Conservation (phyloP, 2,329 filamentous ascomycete genomes). For the Penicillium thymicola region DNA sequence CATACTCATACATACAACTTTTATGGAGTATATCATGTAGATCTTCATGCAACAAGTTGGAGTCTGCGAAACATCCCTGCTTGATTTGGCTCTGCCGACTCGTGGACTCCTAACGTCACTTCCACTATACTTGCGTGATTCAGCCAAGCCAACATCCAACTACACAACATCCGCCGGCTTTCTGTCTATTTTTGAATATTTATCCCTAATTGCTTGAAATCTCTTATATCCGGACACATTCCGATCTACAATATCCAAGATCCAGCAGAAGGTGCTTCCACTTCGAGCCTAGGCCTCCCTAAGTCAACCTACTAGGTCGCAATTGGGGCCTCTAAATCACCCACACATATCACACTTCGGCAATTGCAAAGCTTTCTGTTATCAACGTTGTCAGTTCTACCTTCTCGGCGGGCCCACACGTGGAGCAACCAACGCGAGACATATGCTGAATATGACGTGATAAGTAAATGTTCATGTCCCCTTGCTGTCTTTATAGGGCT, state of each 20-base stretch:
- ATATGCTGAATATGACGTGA: slow-evolving; percentile 8
- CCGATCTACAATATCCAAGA: background rate
- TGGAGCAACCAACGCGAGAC: background rate
- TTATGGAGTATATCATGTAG: background rate
- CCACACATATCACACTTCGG: background rate
- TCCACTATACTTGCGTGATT: slow-evolving; percentile 25
- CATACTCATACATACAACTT: background rate
- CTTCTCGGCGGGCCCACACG: background rate
- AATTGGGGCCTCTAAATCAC: background rate
- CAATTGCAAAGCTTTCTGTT: background rate
- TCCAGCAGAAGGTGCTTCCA: background rate
- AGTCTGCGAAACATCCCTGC: background rate
- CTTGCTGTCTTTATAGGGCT: slow-evolving; percentile 13
- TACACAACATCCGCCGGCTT: background rate
- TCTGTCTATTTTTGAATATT: background rate
- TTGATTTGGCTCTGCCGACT: slow-evolving; percentile 1
- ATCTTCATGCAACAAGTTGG: background rate
- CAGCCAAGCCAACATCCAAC: slow-evolving; percentile 4
- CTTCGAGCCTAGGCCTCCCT: background rate
- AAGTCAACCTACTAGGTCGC: background rate
- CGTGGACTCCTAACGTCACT: slow-evolving; percentile 24
- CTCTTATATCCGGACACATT: background rate
- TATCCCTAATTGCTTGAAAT: background rate
- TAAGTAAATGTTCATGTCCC: background rate
- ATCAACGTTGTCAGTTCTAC: background rate